Evolutionary conservation across 352 stramenopile species (phyloP), one percentile per base, ranked within the genome.

Genomic region (Poterioochromonas sp.): DNA sequence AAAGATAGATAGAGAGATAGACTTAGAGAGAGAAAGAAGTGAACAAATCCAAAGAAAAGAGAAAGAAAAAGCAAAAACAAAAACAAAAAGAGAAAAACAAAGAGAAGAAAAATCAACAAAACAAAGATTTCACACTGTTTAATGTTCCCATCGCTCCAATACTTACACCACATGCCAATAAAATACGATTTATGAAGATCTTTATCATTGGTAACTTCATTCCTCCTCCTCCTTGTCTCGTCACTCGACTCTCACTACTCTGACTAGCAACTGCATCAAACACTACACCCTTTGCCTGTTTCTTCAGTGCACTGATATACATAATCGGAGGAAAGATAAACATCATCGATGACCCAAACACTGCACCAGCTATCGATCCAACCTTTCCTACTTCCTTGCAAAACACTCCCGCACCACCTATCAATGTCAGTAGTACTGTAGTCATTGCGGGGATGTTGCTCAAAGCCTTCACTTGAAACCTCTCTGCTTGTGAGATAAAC

Each of bases 261-360:
- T n/a, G n/a, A n/a, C n/a, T n/a, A n/a, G n/a, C n/a, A n/a, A n/a
- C n/a, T n/a, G n/a, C n/a, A n/a, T n/a, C n/a, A n/a, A n/a, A n/a
- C n/a, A n/a, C n/a, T 26, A 58, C 62, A n/a, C 26, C 1, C 8
- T 47, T 41, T 12, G 15, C 3, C 11, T 44, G 15, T 32, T 62
- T 12, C 8, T 15, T 22, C 32, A 71, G 26, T 29, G 62, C 62
- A 8, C 62, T 29, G 2, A 71, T 71, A 29, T 71, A 71, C 62
- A 71, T 71, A 26, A 71, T 47, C 29, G 62, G 62, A 41, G 62
- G 62, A 29, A 71, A 71, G 15, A 71, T 47, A 29, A 71, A 71
- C 62, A 71, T 71, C 62, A 71, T 71, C 11, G 8, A 44, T 44
- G 62, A 44, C 32, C 62, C 62, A 47, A 71, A 71, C 18, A 71